Evolutionary conservation across 768 basidiomycete genomes (phyloP).

Genomic region (Tulasnella sp.): DNA sequence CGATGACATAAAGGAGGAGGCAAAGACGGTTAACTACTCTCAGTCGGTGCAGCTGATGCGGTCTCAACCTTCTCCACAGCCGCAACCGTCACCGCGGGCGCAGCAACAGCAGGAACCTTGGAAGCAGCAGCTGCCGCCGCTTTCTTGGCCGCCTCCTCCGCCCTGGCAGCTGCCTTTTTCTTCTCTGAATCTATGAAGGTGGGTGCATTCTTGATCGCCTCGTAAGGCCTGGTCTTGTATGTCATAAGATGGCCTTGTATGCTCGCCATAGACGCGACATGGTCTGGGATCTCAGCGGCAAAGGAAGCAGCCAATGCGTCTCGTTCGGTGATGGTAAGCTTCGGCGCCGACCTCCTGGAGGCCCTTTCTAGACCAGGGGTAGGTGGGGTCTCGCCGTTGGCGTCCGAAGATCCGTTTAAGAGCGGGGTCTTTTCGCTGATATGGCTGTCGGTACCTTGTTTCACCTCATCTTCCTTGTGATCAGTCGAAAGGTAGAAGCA

Average conservation of each 20-base stretch:
- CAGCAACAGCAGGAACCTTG: no score
- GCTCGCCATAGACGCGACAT: constrained; percentile 34
- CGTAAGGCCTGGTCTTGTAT: constrained; percentile 49
- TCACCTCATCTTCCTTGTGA: neutral
- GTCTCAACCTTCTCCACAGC: no score
- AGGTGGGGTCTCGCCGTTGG: neutral
- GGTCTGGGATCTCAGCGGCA: constrained; percentile 41
- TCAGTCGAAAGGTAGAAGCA: constrained; percentile 44
- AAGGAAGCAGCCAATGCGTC: constrained; percentile 46
- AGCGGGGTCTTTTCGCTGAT: constrained; percentile 5
- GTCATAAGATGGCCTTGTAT: constrained; percentile 56
- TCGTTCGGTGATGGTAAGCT: constrained; percentile 33
- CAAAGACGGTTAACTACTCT: no score
- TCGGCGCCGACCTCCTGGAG: neutral
- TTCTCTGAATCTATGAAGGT: constrained; percentile 43
- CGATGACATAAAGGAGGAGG: no score
- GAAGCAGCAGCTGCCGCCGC: no score
- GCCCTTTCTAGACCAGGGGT: neutral
- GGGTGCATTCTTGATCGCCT: constrained; percentile 39
- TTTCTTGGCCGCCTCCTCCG: no score
- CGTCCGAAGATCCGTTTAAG: neutral
- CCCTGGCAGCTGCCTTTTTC: constrained; percentile 4
- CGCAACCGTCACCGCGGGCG: no score
- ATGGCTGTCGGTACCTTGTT: neutral
- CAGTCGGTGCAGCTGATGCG: no score